phyloP scores from a whole-genome alignment of 148 eudicot genomes.

The Talinum fruticosum region DNA sequence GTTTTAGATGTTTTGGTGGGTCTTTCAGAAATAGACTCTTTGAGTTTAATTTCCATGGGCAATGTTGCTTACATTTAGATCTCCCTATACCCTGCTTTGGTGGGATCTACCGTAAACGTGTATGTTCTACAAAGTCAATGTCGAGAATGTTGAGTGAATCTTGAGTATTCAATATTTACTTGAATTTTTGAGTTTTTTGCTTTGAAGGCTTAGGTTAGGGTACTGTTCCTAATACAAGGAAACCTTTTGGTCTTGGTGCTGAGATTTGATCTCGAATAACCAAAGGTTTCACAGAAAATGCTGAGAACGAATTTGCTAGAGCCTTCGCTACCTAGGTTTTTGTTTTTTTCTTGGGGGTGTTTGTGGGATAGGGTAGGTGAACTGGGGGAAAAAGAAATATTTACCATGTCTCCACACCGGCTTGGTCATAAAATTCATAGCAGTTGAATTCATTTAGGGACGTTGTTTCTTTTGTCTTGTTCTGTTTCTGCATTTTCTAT shows the following conservation, averaged over 20 bases:
- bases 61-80: neutral
- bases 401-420: too few species aligned
- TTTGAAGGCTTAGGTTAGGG: neutral
- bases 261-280: neutral
- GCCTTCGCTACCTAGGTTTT: neutral
- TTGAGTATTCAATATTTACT: neutral
- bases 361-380: too few species aligned
- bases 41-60: neutral
- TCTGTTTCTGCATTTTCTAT: too few species aligned
- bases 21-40: neutral
- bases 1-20: too few species aligned
- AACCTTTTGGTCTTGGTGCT: neutral
- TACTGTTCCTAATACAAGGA: neutral
- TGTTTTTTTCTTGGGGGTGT: too few species aligned
- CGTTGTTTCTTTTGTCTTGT: too few species aligned
- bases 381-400: too few species aligned
- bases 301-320: neutral
- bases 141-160: neutral
- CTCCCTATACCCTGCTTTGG: neutral
- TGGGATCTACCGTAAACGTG: too few species aligned
- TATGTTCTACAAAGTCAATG: neutral
- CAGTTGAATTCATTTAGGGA: too few species aligned
- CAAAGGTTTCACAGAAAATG: neutral
- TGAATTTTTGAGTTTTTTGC: neutral
- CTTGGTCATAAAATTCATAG: too few species aligned